Conservation (phyloP, 352 stramenopile genomes). For the Phytophthora tentaculata region DNA sequence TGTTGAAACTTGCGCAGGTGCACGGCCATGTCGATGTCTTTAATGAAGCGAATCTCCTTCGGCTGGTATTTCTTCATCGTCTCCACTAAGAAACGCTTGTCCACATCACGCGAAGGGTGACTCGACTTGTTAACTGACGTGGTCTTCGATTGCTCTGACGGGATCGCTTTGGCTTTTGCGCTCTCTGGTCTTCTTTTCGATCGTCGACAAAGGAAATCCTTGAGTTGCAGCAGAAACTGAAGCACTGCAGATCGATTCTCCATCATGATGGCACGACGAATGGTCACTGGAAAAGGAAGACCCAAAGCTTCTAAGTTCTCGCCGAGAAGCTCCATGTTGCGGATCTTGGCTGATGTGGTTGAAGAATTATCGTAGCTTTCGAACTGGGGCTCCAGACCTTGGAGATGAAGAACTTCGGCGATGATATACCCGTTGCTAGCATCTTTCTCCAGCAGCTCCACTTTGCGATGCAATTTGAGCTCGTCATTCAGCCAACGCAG, state of each 20-base stretch:
- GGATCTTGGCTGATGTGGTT: slow-evolving; percentile 47
- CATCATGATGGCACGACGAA: slow-evolving; percentile 68
- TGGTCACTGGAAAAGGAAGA: slow-evolving; percentile 49
- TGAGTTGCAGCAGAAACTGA: slow-evolving; percentile 69
- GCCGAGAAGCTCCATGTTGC: slow-evolving; percentile 68
- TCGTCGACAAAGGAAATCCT: slow-evolving; percentile 50
- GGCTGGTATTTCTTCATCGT: slow-evolving; percentile 52
- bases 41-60: slow-evolving; percentile 55
- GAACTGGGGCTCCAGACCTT: slow-evolving; percentile 55
- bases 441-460: slow-evolving; percentile 64
- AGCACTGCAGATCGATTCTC: slow-evolving; percentile 59
- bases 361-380: slow-evolving; percentile 51
- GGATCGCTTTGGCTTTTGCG: slow-evolving; percentile 21
- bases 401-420: slow-evolving; percentile 59
- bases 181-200: slow-evolving; percentile 18
- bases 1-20: slow-evolving; percentile 70
- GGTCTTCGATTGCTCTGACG: slow-evolving; percentile 5
- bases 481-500: slow-evolving; percentile 77
- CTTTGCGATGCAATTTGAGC: slow-evolving; percentile 50
- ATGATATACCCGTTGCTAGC: slow-evolving; percentile 76
- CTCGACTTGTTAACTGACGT: slow-evolving; percentile 3
- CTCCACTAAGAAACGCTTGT: slow-evolving; percentile 61
- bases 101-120: slow-evolving; percentile 43
- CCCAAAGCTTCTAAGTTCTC: slow-evolving; percentile 44
- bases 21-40: slow-evolving; percentile 74